phyloP scores from a whole-genome alignment of 129 eudicot genomes.

The Erigeron canadensis region DNA sequence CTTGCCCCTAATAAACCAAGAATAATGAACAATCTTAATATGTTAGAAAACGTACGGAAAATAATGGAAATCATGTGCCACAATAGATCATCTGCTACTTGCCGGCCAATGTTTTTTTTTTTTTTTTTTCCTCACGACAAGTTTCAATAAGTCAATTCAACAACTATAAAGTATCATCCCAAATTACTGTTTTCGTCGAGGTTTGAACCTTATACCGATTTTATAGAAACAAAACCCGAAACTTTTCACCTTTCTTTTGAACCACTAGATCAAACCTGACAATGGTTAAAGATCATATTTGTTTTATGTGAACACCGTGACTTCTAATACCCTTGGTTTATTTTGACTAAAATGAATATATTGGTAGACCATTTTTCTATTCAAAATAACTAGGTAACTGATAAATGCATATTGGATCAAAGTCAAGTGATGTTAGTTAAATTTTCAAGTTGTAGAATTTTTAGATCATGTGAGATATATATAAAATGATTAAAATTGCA shows the following conservation, averaged over 20 bases:
- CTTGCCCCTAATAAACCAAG: too few relatives aligned
- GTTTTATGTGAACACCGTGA: constrained; percentile 15
- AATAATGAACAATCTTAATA: neutral
- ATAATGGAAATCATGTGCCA: too few relatives aligned
- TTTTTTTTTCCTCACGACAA: too few relatives aligned
- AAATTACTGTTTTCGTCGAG: too few relatives aligned
- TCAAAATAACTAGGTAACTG: neutral
- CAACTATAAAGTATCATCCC: too few relatives aligned
- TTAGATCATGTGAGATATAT: neutral
- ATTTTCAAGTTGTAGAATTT: neutral
- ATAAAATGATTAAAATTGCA: neutral
- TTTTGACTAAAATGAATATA: constrained; percentile 8
- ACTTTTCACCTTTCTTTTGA: too few relatives aligned
- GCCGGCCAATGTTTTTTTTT: too few relatives aligned
- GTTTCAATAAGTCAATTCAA: too few relatives aligned
- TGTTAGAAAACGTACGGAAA: neutral
- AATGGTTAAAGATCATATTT: neutral
- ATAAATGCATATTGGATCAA: neutral
- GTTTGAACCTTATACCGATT: too few relatives aligned
- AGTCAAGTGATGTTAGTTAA: neutral
- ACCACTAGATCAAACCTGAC: too few relatives aligned
- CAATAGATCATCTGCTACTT: too few relatives aligned
- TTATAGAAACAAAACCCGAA: too few relatives aligned
- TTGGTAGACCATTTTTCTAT: neutral
- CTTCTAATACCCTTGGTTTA: neutral